Conservation (phyloP, 176 grass and related monocot genomes). For the Aegilops tauschii region DNA sequence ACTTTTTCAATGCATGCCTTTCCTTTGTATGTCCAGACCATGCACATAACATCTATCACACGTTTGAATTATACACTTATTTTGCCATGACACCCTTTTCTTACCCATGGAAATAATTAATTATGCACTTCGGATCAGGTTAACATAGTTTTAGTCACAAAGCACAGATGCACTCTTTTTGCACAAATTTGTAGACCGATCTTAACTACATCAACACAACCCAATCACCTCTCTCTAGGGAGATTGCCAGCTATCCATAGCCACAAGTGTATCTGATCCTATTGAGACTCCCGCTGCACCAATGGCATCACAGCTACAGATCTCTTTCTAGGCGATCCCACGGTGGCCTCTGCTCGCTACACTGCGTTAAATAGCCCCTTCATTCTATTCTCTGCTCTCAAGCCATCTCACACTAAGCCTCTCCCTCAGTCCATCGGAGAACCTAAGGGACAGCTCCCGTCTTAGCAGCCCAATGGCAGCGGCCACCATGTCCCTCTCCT, state of each 20-base stretch:
- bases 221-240: neutral
- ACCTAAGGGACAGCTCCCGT: neutral
- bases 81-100: too few relatives aligned
- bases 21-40: neutral
- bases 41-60: neutral
- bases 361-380: neutral
- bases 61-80: neutral
- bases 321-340: neutral
- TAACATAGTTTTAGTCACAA: neutral
- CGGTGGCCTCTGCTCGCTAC: neutral
- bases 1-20: too few relatives aligned
- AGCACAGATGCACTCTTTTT: neutral
- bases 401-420: neutral
- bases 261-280: constrained; percentile 3
- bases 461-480: neutral
- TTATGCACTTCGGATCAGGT: neutral
- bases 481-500: neutral
- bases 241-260: neutral
- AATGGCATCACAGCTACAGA: neutral
- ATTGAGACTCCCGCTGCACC: neutral
- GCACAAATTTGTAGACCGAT: neutral
- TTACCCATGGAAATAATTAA: too few relatives aligned
- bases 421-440: neutral
- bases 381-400: neutral
- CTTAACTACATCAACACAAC: neutral